Evolutionary conservation across 129 eudicot species (phyloP), one percentile per base, ranked within the genome.

Genomic region (Escallonia herrerae): DNA sequence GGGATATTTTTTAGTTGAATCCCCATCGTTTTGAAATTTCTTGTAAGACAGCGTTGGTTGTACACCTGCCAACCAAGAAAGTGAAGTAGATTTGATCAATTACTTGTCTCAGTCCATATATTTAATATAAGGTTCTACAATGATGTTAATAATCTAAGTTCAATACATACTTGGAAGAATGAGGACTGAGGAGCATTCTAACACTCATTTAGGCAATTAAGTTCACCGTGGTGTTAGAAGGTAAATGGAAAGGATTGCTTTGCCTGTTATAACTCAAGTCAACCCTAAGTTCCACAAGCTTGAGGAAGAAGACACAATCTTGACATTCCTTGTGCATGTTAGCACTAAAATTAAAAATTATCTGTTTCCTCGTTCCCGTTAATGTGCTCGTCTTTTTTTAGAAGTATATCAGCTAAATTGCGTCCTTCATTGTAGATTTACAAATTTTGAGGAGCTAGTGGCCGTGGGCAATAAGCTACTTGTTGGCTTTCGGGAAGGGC

Each of bases 361-460:
- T 53, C 15, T 45, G 9, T 53, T 4, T 53, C 3, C 14, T 13
- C 22, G 7, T 53, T n/a, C 13, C 7, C 1, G 58, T 53, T 11
- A 3, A 53, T 11, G 2, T 53, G 13, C 7, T 53, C 0, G 9
- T 53, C 2, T 53, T 53, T 53, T 3, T 3, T 3, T 45, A 43
- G 15, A 33, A 22, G 56, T 53, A 57, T 45, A 38, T 59, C 5
- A 71, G 56, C 64, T 74, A 53, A 38, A 60, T 49, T 55, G 2
- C 39, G 52, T 38, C 58, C 45, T 63, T 51, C 54, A 70, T 72
- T 45, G 7, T 56, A 87, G 95, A 81, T 68, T 84, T 60, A 72
- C 89, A 45, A 78, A 85, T 72, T 81, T 80, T 62, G 96, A 91
- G 47, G 95, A 91, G 74, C 80, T 84, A 49, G 79, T 79, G 58